A percentile compares a stretch with the other conserved stretches of the same genome.
phyloP scores from a whole-genome alignment of 2,329 filamentous ascomycete species.

The Hymenoscyphus albidus region DNA sequence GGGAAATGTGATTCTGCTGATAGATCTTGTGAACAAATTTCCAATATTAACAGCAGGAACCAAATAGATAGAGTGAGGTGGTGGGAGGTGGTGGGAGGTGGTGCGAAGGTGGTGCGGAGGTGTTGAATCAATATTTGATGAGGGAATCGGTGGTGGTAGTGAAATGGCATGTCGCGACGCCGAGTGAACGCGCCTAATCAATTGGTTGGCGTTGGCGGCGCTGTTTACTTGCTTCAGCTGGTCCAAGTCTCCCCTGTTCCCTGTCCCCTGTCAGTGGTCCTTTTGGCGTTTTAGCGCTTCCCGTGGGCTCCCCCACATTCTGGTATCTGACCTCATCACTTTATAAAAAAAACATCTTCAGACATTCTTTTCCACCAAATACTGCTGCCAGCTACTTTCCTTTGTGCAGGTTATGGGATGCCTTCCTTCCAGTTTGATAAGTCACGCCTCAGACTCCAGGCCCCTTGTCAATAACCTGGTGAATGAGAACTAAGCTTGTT shows the following conservation, averaged over 20 bases:
- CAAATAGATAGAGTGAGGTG: neutral
- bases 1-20: neutral
- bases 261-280: neutral
- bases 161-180: neutral
- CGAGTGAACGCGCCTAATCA: neutral
- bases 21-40: neutral
- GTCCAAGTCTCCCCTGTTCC: neutral
- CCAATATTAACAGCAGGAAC: neutral
- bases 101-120: neutral
- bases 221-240: neutral
- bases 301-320: neutral
- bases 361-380: neutral
- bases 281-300: neutral
- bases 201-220: neutral
- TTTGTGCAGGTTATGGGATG: neutral
- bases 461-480: too few relatives aligned
- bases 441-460: too few relatives aligned
- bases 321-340: neutral
- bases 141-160: neutral
- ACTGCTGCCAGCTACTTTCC: neutral
- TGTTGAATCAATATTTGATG: neutral
- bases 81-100: neutral
- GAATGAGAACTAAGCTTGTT: neutral
- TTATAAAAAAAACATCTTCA: neutral
- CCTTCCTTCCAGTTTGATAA: too few relatives aligned